Evolutionary conservation across 2,329 filamentous ascomycete genomes (phyloP).

Genomic region (Ascochyta clinopodiicola): DNA sequence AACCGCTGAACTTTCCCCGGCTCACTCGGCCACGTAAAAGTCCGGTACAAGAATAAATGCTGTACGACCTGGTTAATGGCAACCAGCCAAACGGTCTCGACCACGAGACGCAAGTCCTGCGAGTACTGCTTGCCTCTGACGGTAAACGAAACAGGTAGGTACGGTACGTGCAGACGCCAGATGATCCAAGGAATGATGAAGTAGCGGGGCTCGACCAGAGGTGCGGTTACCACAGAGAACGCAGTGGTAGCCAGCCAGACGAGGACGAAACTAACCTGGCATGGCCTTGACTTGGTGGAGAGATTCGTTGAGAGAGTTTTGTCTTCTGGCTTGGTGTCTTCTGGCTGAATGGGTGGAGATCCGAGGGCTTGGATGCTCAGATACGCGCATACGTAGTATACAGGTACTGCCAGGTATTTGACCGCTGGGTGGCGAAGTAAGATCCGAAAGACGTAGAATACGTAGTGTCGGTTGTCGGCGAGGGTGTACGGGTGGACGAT

Average conservation of each 20-base stretch:
- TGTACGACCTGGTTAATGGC: slow-evolving; percentile 70
- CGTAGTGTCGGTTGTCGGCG: slow-evolving; percentile 95
- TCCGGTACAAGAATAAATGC: slow-evolving; percentile 72
- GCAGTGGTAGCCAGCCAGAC: slow-evolving; percentile 73
- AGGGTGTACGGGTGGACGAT: slow-evolving; percentile 95
- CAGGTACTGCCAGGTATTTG: slow-evolving; percentile 70
- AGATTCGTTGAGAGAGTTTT: slow-evolving; percentile 6
- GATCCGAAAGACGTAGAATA: slow-evolving; percentile 93
- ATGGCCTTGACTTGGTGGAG: slow-evolving; percentile 17
- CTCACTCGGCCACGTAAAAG: slow-evolving; percentile 71
- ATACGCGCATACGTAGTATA: slow-evolving; percentile 76
- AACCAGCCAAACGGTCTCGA: slow-evolving; percentile 75
- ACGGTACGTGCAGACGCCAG: slow-evolving; percentile 81
- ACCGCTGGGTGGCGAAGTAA: slow-evolving; percentile 70
- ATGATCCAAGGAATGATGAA: slow-evolving; percentile 96
- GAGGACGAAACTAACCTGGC: slow-evolving; percentile 57
- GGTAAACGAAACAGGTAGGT: slow-evolving; percentile 35
- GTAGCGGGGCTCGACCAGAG: slow-evolving; percentile 93
- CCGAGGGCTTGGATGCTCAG: slow-evolving; percentile 69
- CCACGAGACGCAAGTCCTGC: slow-evolving; percentile 54
- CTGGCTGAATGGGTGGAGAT: slow-evolving; percentile 6
- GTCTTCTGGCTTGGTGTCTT: slow-evolving; percentile 3
- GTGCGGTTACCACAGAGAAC: slow-evolving; percentile 83
- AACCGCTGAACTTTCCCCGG: slow-evolving; percentile 72
- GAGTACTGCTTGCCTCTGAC: slow-evolving; percentile 5